Percentiles rank a stretch among this genome's conserved stretches.
Conservation (phyloP, 768 basidiomycete genomes). For the Sistotremastrum suecicum region DNA sequence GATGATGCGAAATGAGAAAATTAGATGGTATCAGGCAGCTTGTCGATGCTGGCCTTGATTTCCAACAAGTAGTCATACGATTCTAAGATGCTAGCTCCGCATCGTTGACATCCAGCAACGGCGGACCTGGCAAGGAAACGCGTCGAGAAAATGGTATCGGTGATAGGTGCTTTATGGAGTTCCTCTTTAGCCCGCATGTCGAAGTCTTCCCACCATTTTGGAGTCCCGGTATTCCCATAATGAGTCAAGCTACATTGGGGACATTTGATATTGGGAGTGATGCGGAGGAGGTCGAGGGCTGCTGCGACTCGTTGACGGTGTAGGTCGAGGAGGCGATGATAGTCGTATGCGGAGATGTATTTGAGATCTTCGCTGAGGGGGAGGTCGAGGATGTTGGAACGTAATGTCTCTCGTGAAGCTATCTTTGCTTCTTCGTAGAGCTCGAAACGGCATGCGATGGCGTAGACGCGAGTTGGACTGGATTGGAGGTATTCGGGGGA, state of each 20-base stretch:
- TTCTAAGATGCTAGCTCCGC: slow-evolving; percentile 50
- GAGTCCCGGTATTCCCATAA: slow-evolving; percentile 29
- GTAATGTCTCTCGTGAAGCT: slow-evolving; percentile 46
- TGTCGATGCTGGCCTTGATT: slow-evolving; percentile 46
- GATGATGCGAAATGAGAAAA: neutral
- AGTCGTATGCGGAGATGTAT: slow-evolving; percentile 53
- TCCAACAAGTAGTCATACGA: slow-evolving; percentile 39
- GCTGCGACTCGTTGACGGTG: slow-evolving; percentile 39
- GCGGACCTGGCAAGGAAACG: slow-evolving; percentile 42
- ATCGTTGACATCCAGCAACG: slow-evolving; percentile 42
- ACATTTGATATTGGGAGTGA: slow-evolving; percentile 41
- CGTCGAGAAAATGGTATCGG: slow-evolving; percentile 45
- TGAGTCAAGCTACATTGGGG: slow-evolving; percentile 48
- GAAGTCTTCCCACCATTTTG: slow-evolving; percentile 61
- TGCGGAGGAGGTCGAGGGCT: slow-evolving; percentile 32
- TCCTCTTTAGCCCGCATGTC: slow-evolving; percentile 43
- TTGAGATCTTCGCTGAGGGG: slow-evolving; percentile 48
- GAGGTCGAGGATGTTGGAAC: slow-evolving; percentile 36
- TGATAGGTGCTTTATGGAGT: slow-evolving; percentile 37
- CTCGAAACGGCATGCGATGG: slow-evolving; percentile 52
- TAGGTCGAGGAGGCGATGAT: slow-evolving; percentile 47
- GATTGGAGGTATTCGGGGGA: slow-evolving; percentile 31
- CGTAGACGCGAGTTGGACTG: slow-evolving; percentile 50
- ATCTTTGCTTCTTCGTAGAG: slow-evolving; percentile 47
- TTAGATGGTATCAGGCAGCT: slow-evolving; percentile 30